A percentile compares a stretch with the other conserved stretches of the same genome.
Evolutionary conservation across 176 grass and related monocot species (phyloP).

Genomic region (Oryza glumipatula): DNA sequence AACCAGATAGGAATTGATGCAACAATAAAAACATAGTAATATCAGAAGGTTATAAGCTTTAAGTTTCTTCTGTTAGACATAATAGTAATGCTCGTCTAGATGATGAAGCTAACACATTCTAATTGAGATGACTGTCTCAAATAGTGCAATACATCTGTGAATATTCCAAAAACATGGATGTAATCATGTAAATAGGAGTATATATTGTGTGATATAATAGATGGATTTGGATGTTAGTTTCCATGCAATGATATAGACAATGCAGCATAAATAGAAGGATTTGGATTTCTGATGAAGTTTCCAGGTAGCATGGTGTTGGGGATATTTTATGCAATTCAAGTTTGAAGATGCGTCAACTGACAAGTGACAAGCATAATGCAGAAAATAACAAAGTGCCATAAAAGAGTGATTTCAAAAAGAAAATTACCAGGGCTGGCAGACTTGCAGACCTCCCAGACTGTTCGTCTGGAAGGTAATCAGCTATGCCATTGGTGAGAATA

Average conservation of each 20-base stretch:
- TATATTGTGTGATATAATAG: slow-evolving; percentile 11
- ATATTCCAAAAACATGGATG: neutral
- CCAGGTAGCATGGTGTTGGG: neutral
- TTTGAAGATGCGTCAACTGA: neutral
- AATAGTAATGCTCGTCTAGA: slow-evolving; percentile 2
- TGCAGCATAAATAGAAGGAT: neutral
- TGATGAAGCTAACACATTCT: slow-evolving; percentile 20
- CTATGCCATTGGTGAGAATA: slow-evolving; percentile 80
- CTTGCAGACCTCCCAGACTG: slow-evolving; percentile 76
- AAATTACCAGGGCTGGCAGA: slow-evolving; percentile 82
- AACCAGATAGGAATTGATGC: slow-evolving; percentile 20
- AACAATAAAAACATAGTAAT: neutral
- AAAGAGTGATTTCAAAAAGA: slow-evolving; percentile 13
- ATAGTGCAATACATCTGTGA: slow-evolving; percentile 15
- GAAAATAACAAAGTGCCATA: neutral
- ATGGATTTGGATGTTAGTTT: neutral
- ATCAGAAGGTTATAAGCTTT: slow-evolving; percentile 7
- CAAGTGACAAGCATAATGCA: slow-evolving; percentile 20
- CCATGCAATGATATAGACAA: neutral
- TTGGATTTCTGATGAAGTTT: neutral
- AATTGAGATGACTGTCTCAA: neutral
- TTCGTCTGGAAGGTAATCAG: slow-evolving; percentile 92
- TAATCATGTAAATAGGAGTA: neutral
- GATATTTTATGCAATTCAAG: neutral
- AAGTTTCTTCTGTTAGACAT: slow-evolving; percentile 22